Percentiles rank a stretch among this genome's conserved stretches.
Conservation (phyloP, 176 grass and related monocot species). For the Oryza australiensis region DNA sequence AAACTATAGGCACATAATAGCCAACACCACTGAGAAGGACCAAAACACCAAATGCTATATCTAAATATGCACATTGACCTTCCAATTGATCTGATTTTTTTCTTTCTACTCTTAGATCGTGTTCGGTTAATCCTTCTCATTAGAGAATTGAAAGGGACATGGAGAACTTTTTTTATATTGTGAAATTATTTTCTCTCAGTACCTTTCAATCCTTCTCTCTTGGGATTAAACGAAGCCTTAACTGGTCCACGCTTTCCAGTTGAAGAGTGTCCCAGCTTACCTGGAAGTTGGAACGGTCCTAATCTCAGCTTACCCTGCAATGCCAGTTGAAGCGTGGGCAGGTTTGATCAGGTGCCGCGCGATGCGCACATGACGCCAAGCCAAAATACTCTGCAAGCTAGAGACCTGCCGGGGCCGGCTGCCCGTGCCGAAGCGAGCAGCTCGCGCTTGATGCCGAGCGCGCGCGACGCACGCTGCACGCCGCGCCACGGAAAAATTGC, state of each 20-base stretch:
- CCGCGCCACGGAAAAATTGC: background rate
- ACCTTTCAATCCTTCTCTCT: too few relatives aligned
- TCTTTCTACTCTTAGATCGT: too few relatives aligned
- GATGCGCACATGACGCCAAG: background rate
- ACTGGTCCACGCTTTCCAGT: background rate
- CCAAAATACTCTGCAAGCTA: background rate
- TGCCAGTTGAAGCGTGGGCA: background rate
- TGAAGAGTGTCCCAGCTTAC: too few relatives aligned
- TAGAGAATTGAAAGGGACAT: too few relatives aligned
- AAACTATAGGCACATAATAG: background rate
- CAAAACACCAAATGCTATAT: background rate
- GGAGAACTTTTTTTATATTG: too few relatives aligned
- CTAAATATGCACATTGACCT: background rate
- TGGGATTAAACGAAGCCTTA: too few relatives aligned
- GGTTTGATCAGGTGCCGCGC: background rate
- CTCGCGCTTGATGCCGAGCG: background rate
- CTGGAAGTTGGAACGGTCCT: background rate
- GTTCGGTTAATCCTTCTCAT: too few relatives aligned
- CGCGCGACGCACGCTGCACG: background rate
- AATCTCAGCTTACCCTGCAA: background rate
- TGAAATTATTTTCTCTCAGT: too few relatives aligned
- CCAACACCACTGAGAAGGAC: conserved; percentile 17
- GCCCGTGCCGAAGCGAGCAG: background rate
- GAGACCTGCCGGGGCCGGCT: background rate
- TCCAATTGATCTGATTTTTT: conserved; percentile 17